Evolutionary conservation across 2,329 filamentous ascomycete species (phyloP).

Genomic region (Cercospora nicotianae): DNA sequence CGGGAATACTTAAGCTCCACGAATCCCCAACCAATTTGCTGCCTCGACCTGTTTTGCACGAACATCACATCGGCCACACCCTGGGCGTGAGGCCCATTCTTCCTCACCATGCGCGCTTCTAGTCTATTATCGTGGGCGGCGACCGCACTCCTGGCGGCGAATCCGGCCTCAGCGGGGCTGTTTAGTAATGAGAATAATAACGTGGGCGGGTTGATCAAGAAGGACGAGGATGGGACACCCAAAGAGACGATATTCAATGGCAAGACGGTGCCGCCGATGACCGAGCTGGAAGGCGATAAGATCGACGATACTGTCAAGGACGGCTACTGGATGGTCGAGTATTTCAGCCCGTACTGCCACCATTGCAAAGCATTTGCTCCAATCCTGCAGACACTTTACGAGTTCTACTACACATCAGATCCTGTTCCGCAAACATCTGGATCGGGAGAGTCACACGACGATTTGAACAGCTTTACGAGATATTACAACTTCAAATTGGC

Average conservation of each 20-base stretch:
- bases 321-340: slow-evolving; percentile 65
- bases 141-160: slow-evolving; percentile 30
- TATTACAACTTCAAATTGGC: slow-evolving; percentile 91
- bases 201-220: slow-evolving; percentile 7
- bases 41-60: neutral
- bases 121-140: slow-evolving; percentile 34
- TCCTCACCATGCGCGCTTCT: slow-evolving; percentile 34
- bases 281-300: slow-evolving; percentile 59
- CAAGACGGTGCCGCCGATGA: slow-evolving; percentile 64
- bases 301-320: slow-evolving; percentile 60
- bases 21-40: slow-evolving; percentile 3
- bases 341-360: slow-evolving; percentile 55
- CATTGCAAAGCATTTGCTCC: slow-evolving; percentile 82
- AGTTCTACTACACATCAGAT: slow-evolving; percentile 90
- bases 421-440: slow-evolving; percentile 57
- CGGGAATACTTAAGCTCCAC: neutral
- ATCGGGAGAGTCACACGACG: slow-evolving; percentile 46
- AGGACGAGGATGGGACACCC: slow-evolving; percentile 23
- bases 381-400: slow-evolving; percentile 86
- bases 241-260: slow-evolving; percentile 63
- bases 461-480: slow-evolving; percentile 68
- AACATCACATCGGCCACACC: neutral
- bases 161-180: slow-evolving; percentile 21
- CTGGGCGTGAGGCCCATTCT: slow-evolving; percentile 10
- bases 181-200: slow-evolving; percentile 9